These are phyloP conservation scores for Leptoxyphium fumago DNA, from an alignment of 2,329 filamentous ascomycete genomes.

Conservation along the genomic window DNA sequence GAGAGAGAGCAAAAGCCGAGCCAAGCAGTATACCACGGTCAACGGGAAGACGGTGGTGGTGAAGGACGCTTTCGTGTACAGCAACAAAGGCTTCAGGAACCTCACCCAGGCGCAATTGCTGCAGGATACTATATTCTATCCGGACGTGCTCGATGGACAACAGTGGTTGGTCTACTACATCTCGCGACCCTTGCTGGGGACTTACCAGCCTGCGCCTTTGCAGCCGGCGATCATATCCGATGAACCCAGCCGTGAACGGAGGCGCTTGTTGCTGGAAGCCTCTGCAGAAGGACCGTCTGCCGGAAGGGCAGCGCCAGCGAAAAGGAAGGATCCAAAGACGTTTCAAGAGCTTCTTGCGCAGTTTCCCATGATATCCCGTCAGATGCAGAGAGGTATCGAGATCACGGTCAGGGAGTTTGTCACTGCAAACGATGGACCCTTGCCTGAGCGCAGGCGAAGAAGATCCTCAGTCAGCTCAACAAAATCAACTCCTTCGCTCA, in stretches of 20 bases:
- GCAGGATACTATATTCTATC: conserved; percentile 73
- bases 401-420: conserved; percentile 81
- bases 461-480: conserved; percentile 22
- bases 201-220: conserved; percentile 62
- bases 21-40: conserved; percentile 82
- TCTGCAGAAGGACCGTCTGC: conserved; percentile 7
- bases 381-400: conserved; percentile 89
- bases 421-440: conserved; percentile 66
- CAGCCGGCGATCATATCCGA: conserved; percentile 42
- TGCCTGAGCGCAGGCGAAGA: conserved; percentile 36
- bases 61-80: conserved; percentile 85
- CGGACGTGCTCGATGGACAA: conserved; percentile 73
- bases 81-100: conserved; percentile 96
- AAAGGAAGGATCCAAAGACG: conserved; percentile 80
- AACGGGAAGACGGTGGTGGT: conserved; percentile 89
- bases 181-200: conserved; percentile 71
- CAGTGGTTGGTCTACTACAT: conserved; percentile 98
- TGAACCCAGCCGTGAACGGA: conserved; percentile 19
- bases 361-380: conserved; percentile 88
- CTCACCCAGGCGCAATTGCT: conserved; percentile 80
- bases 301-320: conserved; percentile 14
- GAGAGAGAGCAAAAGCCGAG: conserved; percentile 79
- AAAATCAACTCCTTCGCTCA: conserved; percentile 18
- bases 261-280: conserved; percentile 15
- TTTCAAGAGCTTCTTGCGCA: conserved; percentile 82